Evolutionary conservation across 2,329 filamentous ascomycete species (phyloP), one percentile per base, ranked within the genome.

Genomic region (Aspergillus proliferans): DNA sequence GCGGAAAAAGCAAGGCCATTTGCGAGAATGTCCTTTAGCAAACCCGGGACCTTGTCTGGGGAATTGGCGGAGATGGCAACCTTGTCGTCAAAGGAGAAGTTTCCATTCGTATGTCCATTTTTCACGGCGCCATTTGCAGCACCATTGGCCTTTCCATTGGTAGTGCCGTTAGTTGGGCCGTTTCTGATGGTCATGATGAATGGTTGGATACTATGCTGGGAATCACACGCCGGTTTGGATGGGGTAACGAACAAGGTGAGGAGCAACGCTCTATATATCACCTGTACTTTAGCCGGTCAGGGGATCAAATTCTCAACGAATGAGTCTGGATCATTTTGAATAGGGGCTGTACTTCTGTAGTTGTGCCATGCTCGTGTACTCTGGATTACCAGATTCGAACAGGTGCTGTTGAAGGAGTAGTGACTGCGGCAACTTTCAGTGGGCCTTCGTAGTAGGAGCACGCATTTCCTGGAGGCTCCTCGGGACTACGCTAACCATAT

Each of bases 21-120:
- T 3, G 49, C 15, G 10, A 45, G 26, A 21, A 54, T 45, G 24
- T 50, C 47, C 33, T 52, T 51, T 14, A 56, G 40, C 6, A 56
- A 49, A 7, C 28, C 48, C 3, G 55, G 48, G 4, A 54, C 39
- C 4, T 56, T 47, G 3, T 52, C 44, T 3, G 47, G 47, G 1
- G 38, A 12, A 34, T 54, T 54, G 3, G 55, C 51, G 3, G 48
- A 47, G 21, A 55, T 55, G 2, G 48, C 51, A 14, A 55, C 45
- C 6, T 46, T 36, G 26, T 48, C 47, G 34, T 55, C 51, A 14
- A 55, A 42, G 12, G 46, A 50, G 14, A 36, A 48, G 14, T 52
- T 33, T 14, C 40, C 41, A 28, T 15, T 26, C 24, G 14, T 2
- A 15, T 45, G 24, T 26, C 15, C n/a, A 28, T 33, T 19, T 19